Base-by-base conservation (phyloP, 441 rosid genomes). In the Eutrema salsugineum region DNA sequence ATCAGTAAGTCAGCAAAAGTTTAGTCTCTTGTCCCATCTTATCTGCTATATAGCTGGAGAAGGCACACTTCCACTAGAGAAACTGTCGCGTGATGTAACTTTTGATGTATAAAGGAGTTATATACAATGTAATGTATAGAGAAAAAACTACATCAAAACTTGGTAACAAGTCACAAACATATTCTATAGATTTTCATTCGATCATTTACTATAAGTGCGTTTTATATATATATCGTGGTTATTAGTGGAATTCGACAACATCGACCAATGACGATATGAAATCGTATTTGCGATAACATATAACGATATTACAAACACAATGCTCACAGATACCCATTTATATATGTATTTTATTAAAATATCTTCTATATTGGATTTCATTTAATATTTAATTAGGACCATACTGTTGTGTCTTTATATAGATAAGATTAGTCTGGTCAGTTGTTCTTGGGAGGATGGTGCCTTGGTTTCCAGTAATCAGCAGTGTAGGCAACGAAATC, bases 361-460 rank as follows among this genome's bases (percentile, higher is more conserved):
- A 63, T 43, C 19, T 43, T 24, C 27, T 22, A 22, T 33, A 54
- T 5, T 35, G 6, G 32, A 53, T 72, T 33, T 19, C 19, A 30
- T 11, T 10, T 44, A 32, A 43, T 40, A 40, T 5, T 12, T 12
- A 40, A 14, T 6, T 8, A 30, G 44, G 46, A 11, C 14, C 8
- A 40, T 30, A 40, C 61, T 28, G 19, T 30, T 40, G 75, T 32
- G 44, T 28, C 20, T 42, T 2, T 27, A 38, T 53, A 58, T 47
- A 11, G 11, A 32, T 32, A 46, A 32, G 17, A 27, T 27, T 27
- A 24, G 32, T 49, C 4, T 27, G 32, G 5, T 86, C 46, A 88
- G 72, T 90, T 90, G 63, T 90, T 87, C 83, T 87, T 88, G 30
- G 97, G 97, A 43, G 97, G 97, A 69, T 88, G 97, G 72, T 84